Conservation (phyloP, 306 rosid species). For the Prunus kanzakura region DNA sequence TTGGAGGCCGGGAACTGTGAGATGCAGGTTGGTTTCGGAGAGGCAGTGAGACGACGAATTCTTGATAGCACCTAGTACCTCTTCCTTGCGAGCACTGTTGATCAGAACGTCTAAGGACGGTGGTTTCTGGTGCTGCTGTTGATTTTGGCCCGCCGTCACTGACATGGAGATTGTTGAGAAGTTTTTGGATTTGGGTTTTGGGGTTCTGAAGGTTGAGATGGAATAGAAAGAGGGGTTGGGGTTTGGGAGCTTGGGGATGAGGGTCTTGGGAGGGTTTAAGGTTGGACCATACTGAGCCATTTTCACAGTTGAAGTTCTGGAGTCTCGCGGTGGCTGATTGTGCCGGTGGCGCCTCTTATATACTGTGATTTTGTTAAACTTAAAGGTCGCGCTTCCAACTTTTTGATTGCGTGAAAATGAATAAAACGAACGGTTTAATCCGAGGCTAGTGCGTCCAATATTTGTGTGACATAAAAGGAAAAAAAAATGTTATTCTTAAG, state of each 20-base stretch:
- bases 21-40: constrained; percentile 75
- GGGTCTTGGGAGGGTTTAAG: constrained; percentile 69
- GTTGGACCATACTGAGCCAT: constrained; percentile 36
- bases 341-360: background rate
- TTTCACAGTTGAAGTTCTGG: background rate
- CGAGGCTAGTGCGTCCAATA: too few relatives aligned
- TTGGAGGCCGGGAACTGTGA: constrained; percentile 70
- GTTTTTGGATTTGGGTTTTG: constrained; percentile 24
- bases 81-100: constrained; percentile 43
- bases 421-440: background rate
- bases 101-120: constrained; percentile 46
- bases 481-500: too few relatives aligned
- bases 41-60: constrained; percentile 51
- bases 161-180: constrained; percentile 35
- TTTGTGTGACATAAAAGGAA: too few relatives aligned
- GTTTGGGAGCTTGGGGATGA: constrained; percentile 22
- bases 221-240: constrained; percentile 8
- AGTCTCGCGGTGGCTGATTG: background rate
- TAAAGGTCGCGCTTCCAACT: background rate
- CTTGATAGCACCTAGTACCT: constrained; percentile 28
- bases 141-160: constrained; percentile 33
- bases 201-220: background rate
- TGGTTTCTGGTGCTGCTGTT: constrained; percentile 23
- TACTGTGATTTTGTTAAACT: background rate
- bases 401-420: background rate